Evolutionary conservation across 352 stramenopile species (phyloP).

Genomic region (Poterioochromonas sp.): DNA sequence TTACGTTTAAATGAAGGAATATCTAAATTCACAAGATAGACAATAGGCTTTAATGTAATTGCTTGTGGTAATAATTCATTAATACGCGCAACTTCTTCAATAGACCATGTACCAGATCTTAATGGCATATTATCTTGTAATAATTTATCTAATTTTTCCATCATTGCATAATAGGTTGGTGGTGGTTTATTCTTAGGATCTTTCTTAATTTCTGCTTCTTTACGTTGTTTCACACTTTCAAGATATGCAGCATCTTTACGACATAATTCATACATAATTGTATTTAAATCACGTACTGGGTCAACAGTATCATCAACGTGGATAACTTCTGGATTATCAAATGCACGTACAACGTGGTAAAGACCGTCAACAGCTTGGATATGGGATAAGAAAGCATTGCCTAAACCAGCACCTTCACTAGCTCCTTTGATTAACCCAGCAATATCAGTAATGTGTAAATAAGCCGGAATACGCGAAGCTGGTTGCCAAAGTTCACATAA

Average conservation of each 20-base stretch:
- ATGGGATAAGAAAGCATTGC: slow-evolving; percentile 98
- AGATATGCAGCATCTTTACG: slow-evolving; percentile 26
- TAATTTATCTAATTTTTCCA: slow-evolving; percentile 59
- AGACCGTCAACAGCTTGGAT: slow-evolving; percentile 98
- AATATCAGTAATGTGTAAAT: slow-evolving; percentile 98
- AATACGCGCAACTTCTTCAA: slow-evolving; percentile 63
- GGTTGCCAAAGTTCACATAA: slow-evolving; percentile 90
- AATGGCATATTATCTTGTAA: slow-evolving; percentile 62
- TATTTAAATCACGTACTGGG: slow-evolving; percentile 10
- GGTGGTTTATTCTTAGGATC: slow-evolving; percentile 45
- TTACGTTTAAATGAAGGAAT: slow-evolving; percentile 97
- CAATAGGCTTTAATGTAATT: slow-evolving; percentile 72
- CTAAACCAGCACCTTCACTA: slow-evolving; percentile 90
- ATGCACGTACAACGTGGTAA: slow-evolving; percentile 79
- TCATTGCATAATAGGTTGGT: slow-evolving; percentile 50
- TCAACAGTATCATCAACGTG: slow-evolving; percentile 86
- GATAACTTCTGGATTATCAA: slow-evolving; percentile 94
- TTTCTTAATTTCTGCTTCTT: slow-evolving; percentile 32
- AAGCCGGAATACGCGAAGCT: slow-evolving; percentile 82
- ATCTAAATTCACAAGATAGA: slow-evolving; percentile 98
- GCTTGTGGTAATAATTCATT: slow-evolving; percentile 56
- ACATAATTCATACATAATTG: slow-evolving; percentile 27
- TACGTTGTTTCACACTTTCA: slow-evolving; percentile 21
- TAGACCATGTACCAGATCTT: slow-evolving; percentile 57
- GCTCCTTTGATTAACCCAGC: slow-evolving; percentile 92